A percentile compares a stretch with the other conserved stretches of the same genome.
Evolutionary conservation across 2,329 filamentous ascomycete genomes (phyloP).

Genomic region (Phaeosphaeriaceae sp.): DNA sequence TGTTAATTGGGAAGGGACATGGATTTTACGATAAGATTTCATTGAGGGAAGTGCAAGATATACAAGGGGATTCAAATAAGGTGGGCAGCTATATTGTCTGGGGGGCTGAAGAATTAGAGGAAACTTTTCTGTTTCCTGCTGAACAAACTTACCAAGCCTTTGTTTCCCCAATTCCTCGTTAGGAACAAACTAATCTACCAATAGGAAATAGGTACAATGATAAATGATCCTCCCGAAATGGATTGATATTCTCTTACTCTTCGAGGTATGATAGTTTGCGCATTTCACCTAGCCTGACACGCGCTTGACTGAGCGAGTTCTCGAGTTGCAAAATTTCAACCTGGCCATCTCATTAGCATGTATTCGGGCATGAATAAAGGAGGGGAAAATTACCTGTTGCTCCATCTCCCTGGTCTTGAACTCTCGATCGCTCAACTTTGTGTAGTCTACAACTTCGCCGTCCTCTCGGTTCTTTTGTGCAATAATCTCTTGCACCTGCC

Average conservation of each 20-base stretch:
- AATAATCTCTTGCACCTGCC: slow-evolving; percentile 95
- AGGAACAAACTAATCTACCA: no score
- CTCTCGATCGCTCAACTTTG: slow-evolving; percentile 86
- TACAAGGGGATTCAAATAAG: no score
- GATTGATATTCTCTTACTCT: slow-evolving; percentile 27
- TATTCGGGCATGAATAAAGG: not conserved
- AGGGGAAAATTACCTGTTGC: slow-evolving; percentile 82
- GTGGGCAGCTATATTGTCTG: no score
- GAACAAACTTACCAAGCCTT: no score
- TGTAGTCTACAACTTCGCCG: slow-evolving; percentile 81
- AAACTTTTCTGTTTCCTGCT: no score
- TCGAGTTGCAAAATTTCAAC: slow-evolving; percentile 97
- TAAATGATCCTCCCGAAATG: not conserved
- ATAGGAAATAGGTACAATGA: no score
- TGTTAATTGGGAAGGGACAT: no score
- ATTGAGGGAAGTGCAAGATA: no score
- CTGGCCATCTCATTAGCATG: slow-evolving; percentile 54
- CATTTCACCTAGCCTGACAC: slow-evolving; percentile 92
- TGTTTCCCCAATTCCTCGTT: no score
- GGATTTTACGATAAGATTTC: no score
- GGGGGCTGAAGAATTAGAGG: no score
- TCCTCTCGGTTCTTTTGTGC: slow-evolving; percentile 82
- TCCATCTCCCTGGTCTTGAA: slow-evolving; percentile 99
- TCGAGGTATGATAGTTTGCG: slow-evolving; percentile 87
- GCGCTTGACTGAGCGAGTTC: slow-evolving; percentile 79